Percentiles rank a stretch among this genome's conserved stretches.
These are phyloP conservation scores for Suillus luteus DNA, from an alignment of 768 basidiomycete genomes.

Conservation along the genomic window DNA sequence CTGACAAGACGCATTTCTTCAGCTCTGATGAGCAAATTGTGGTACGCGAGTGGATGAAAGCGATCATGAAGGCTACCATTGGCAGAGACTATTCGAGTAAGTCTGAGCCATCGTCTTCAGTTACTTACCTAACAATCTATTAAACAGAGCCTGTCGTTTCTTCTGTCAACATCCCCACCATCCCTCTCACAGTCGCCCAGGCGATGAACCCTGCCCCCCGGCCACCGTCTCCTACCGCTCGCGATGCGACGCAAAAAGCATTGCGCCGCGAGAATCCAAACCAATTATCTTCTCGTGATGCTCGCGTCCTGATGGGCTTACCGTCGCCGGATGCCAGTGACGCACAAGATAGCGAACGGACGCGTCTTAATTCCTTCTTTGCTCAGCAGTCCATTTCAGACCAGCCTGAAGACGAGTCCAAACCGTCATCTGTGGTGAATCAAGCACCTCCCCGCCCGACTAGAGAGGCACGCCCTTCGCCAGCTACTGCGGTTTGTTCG, in stretches of 20 bases:
- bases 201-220: slow-evolving; percentile 95
- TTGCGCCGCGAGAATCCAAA: slow-evolving; percentile 83
- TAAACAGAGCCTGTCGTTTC: slow-evolving; percentile 86
- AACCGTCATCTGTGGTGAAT: slow-evolving; percentile 22
- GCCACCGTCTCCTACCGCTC: slow-evolving; percentile 88
- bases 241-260: slow-evolving; percentile 87
- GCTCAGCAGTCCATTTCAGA: slow-evolving; percentile 37
- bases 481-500: slow-evolving; percentile 26
- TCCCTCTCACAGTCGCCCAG: slow-evolving; percentile 92
- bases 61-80: slow-evolving; percentile 98
- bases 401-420: slow-evolving; percentile 19
- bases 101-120: slow-evolving; percentile 29
- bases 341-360: slow-evolving; percentile 44
- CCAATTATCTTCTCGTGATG: slow-evolving; percentile 78
- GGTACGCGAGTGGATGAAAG: slow-evolving; percentile 99
- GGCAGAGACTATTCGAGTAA: slow-evolving; percentile 87
- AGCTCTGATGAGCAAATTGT: slow-evolving; percentile 84
- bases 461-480: slow-evolving; percentile 53
- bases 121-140: slow-evolving; percentile 2
- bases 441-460: slow-evolving; percentile 65
- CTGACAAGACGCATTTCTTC: slow-evolving; percentile 87
- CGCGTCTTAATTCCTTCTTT: slow-evolving; percentile 59
- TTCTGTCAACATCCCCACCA: slow-evolving; percentile 95
- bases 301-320: slow-evolving; percentile 72
- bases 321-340: slow-evolving; percentile 31